Evolutionary conservation across 352 stramenopile genomes (phyloP), one percentile per base, ranked within the genome.

Genomic region (Globisporangium nagaii): DNA sequence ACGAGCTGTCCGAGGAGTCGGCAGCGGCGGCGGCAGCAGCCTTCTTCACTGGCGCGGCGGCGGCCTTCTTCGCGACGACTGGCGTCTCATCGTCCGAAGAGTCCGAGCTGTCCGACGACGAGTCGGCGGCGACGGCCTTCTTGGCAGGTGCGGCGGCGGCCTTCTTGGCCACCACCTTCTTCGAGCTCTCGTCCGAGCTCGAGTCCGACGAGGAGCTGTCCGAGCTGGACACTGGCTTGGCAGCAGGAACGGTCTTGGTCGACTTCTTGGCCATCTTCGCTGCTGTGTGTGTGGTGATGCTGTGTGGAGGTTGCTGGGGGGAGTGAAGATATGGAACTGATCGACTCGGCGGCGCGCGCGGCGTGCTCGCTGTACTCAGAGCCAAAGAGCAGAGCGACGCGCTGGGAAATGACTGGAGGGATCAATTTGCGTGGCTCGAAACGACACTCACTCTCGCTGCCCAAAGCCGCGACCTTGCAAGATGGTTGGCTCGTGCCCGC

Each of bases 91-190:
- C 75, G 36, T 75, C 58, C 31, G 56, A 65, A 12, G 63, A 73
- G 27, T 85, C 68, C 24, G 24, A 37, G 48, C 48, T 56, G 49
- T 56, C 52, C 45, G 66, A 78, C 6, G 68, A 83, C 25, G 62
- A 77, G 43, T 60, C 64, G 36, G 63, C 72, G 31, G 60, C 70
- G 34, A 66, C 62, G 44, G 58, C 68, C 66, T 88, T 90, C 72
- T 91, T 92, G 36, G 68, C 58, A 17, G 66, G 49, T 2, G 62
- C 68, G 7, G 52, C 24, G 3, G 60, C 60, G 6, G 55, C 45
- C 63, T 74, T 72, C 58, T 73, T 68, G 17, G 56, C 50, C 25
- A 62, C 53, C 4, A 58, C 61, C 65, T 74, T 75, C 70, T 77
- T 75, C 11, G 65, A 50, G 41, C 52, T 65, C 62, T 80, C 64